Evolutionary conservation across 2,329 filamentous ascomycete genomes (phyloP).

Genomic region (Leptographium procerum): DNA sequence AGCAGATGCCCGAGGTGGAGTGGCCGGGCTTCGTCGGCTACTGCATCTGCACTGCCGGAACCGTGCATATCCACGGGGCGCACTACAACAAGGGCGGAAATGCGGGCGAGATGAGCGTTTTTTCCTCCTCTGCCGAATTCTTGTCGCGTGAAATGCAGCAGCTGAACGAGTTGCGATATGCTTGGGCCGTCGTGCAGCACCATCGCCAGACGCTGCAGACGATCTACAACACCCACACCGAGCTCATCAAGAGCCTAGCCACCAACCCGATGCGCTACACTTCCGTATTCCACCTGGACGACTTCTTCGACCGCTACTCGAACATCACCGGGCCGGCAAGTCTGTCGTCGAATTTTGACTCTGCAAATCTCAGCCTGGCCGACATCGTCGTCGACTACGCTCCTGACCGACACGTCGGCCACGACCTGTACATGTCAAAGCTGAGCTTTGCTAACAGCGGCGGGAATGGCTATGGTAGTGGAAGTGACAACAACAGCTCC

Average conservation of each 20-base stretch:
- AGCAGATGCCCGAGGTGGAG: constrained; percentile 61
- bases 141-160: constrained; percentile 71
- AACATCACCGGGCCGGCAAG: constrained; percentile 47
- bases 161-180: constrained; percentile 59
- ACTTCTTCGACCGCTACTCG: constrained; percentile 74
- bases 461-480: neutral
- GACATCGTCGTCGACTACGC: constrained; percentile 53
- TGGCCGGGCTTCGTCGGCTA: constrained; percentile 84
- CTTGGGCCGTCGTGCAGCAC: constrained; percentile 69
- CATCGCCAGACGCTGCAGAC: constrained; percentile 68
- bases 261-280: constrained; percentile 61
- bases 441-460: no score
- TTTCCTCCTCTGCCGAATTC: constrained; percentile 54
- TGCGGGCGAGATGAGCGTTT: constrained; percentile 45
- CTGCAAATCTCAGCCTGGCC: constrained; percentile 59
- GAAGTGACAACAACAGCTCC: neutral
- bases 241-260: constrained; percentile 62
- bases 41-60: constrained; percentile 76
- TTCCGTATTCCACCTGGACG: constrained; percentile 72
- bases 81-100: constrained; percentile 53
- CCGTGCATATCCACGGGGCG: constrained; percentile 76
- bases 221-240: constrained; percentile 67
- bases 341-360: constrained; percentile 54
- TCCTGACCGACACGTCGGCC: constrained; percentile 41
- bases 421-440: constrained; percentile 33